Evolutionary conservation across 345 rosid species (phyloP), one percentile per base, ranked within the genome.

Genomic region (Nephelium lappaceum): DNA sequence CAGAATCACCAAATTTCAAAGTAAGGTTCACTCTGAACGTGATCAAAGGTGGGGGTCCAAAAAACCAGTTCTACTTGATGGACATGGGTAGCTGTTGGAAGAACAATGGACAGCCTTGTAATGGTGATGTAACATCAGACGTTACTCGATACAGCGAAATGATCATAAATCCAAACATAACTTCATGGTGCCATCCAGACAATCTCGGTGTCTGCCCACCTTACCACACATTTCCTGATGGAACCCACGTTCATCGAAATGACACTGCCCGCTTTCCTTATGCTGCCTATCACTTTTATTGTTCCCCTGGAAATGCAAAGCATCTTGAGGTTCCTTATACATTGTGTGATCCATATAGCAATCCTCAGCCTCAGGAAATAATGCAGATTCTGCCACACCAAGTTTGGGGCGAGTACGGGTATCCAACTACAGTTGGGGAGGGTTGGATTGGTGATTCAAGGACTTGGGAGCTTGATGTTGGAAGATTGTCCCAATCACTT

Each of bases 71-170:
- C 76, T 85, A 85, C 80, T 78, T 85, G 19, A 51, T 80, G 78
- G 87, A 85, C 78, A 58, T 86, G 42, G 93, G 93, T n/a, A 84
- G 93, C 62, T 88, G 93, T 71, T 89, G 90, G 93, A 89, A 89
- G 82, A 89, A 89, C 85, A 83, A 85, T 67, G 93, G 91, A 2
- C 43, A 81, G 27, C 69, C 83, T 5, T 88, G 93, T 49, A 79
- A 89, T 72, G 91, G 90, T 0, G 80, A 88, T 68, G 89, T 81
- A 55, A 81, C 84, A 5, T 81, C 85, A 15, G 91, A 89, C 74
- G 91, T 89, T 4, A 89, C 91, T 0, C 68, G 88, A 42, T 89
- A 89, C 76, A 81, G 87, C 38, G 88, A 78, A 43, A 83, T 78
- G 90, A 89, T 85, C 69, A 82, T 87, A 51, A 87, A 87, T 78